Evolutionary conservation across 768 basidiomycete genomes (phyloP).

Genomic region (Boletus reticulatus): DNA sequence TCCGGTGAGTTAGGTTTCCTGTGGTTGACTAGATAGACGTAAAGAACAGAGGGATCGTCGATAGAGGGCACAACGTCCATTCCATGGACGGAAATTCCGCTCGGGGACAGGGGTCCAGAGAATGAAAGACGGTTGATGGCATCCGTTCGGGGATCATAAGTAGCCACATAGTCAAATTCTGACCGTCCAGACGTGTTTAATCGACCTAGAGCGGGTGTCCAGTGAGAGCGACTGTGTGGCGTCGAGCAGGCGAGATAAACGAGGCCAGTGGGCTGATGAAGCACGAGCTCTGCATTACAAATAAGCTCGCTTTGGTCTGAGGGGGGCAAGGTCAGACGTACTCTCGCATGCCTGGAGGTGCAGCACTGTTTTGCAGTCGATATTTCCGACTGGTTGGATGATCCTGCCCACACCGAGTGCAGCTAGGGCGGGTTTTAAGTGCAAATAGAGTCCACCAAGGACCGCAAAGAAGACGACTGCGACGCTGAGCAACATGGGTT

Average conservation of each 20-base stretch:
- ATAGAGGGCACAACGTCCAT: conserved; percentile 65
- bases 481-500: conserved; percentile 3
- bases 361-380: conserved; percentile 46
- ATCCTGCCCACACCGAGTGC: conserved; percentile 44
- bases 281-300: conserved; percentile 45
- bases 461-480: conserved; percentile 36
- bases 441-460: conserved; percentile 46
- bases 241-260: conserved; percentile 66
- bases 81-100: conserved; percentile 57
- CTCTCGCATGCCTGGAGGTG: conserved; percentile 71
- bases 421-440: conserved; percentile 44
- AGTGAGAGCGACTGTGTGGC: conserved; percentile 43
- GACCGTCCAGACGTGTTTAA: conserved; percentile 39
- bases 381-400: conserved; percentile 45
- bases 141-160: conserved; percentile 49
- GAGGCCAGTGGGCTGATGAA: conserved; percentile 56
- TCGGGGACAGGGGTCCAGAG: conserved; percentile 33
- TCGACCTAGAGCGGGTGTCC: conserved; percentile 46
- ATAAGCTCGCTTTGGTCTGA: not conserved
- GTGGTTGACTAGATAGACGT: conserved; percentile 73
- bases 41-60: conserved; percentile 47
- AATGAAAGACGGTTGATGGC: conserved; percentile 46
- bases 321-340: conserved; percentile 25
- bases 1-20: conserved; percentile 46
- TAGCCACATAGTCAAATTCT: conserved; percentile 54